These are phyloP conservation scores for Nemania sp. DNA, from an alignment of 2,329 filamentous ascomycete species.

Conservation along the genomic window DNA sequence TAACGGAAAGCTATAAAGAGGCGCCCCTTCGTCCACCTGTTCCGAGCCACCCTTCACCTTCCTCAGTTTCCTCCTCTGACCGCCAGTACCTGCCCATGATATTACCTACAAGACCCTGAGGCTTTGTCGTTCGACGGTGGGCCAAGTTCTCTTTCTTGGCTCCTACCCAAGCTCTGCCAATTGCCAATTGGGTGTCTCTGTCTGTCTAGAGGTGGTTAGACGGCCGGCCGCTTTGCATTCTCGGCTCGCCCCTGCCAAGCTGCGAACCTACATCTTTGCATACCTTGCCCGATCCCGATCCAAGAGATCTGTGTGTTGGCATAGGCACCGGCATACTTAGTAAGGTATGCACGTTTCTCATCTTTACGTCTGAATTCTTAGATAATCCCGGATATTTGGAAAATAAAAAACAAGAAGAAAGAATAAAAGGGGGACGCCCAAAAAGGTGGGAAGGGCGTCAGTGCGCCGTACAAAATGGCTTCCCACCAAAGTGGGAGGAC, in stretches of 20 bases:
- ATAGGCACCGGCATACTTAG: too few species aligned
- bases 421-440: too few species aligned
- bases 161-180: not conserved
- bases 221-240: not conserved
- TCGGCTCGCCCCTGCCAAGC: slow-evolving; percentile 6
- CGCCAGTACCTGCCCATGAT: not conserved
- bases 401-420: too few species aligned
- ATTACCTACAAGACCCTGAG: not conserved
- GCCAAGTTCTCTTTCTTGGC: not conserved
- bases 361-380: too few species aligned
- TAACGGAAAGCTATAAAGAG: slow-evolving; percentile 7
- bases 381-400: too few species aligned
- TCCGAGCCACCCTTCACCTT: not conserved
- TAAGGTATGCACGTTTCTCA: too few species aligned
- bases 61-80: not conserved
- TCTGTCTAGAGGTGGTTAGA: not conserved
- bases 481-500: too few species aligned
- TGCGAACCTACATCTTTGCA: not conserved
- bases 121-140: not conserved
- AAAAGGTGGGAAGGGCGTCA: too few species aligned
- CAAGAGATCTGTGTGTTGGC: too few species aligned
- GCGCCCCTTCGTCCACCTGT: not conserved
- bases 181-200: not conserved
- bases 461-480: too few species aligned
- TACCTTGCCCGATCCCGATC: too few species aligned